Conservation (phyloP, 2,329 filamentous ascomycete genomes). For the Aspergillus sp. region DNA sequence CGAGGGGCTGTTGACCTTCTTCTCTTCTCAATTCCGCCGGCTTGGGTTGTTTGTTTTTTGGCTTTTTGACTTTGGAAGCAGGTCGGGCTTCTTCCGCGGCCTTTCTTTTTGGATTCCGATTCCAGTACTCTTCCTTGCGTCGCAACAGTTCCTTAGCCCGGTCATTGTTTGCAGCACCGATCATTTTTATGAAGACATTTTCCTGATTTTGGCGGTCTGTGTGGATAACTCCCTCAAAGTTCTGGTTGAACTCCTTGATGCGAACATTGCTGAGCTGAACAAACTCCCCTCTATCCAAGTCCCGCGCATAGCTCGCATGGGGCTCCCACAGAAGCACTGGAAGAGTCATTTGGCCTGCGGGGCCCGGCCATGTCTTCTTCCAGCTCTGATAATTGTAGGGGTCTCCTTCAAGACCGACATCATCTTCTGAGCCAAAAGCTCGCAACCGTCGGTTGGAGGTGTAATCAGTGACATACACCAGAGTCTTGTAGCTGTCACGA, state of each 20-base stretch:
- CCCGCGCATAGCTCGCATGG: slow-evolving; percentile 60
- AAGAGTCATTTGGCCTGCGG: slow-evolving; percentile 69
- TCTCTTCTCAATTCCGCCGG: slow-evolving; percentile 30
- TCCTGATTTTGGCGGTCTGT: slow-evolving; percentile 53
- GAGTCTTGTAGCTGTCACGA: slow-evolving; percentile 47
- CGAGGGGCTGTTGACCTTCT: slow-evolving; percentile 27
- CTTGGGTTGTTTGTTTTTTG: slow-evolving; percentile 15
- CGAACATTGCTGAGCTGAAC: slow-evolving; percentile 71
- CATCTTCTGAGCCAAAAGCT: slow-evolving; percentile 45
- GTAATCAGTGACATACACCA: slow-evolving; percentile 80
- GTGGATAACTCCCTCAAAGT: slow-evolving; percentile 71
- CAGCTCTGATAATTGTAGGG: slow-evolving; percentile 53
- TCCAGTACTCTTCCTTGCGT: slow-evolving; percentile 66
- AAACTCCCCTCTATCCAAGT: slow-evolving; percentile 60
- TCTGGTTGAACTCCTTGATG: slow-evolving; percentile 57
- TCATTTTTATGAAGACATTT: slow-evolving; percentile 48
- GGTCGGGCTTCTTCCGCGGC: slow-evolving; percentile 19
- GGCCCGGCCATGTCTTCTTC: slow-evolving; percentile 63
- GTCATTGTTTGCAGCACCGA: slow-evolving; percentile 48
- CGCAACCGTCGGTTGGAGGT: slow-evolving; percentile 68
- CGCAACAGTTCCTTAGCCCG: slow-evolving; percentile 58
- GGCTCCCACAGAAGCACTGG: slow-evolving; percentile 69
- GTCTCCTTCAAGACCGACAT: slow-evolving; percentile 51
- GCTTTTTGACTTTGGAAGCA: slow-evolving; percentile 31
- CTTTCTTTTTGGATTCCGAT: slow-evolving; percentile 36